Conservation (phyloP, 768 basidiomycete genomes). For the Cantharellus anzutake region DNA sequence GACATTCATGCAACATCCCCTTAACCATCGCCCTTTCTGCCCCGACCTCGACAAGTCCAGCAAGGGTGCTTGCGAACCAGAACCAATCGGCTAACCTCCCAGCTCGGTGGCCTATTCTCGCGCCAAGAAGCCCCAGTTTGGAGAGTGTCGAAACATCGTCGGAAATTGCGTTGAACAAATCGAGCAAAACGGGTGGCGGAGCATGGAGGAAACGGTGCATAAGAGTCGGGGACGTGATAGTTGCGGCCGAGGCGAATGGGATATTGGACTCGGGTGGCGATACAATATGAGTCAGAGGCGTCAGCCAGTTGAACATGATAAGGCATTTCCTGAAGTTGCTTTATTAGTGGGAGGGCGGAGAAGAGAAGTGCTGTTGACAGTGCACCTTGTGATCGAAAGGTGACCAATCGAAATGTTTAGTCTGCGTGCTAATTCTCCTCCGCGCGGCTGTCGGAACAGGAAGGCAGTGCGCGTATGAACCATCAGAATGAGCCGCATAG, state of each 20-base stretch:
- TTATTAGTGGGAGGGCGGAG: neutral
- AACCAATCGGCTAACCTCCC: slow-evolving; percentile 70
- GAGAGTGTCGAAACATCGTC: slow-evolving; percentile 71
- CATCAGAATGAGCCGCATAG: slow-evolving; percentile 51
- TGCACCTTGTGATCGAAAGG: slow-evolving; percentile 55
- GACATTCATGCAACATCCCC: slow-evolving; percentile 42
- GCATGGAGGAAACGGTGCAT: slow-evolving; percentile 59
- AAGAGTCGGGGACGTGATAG: slow-evolving; percentile 18
- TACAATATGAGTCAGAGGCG: slow-evolving; percentile 49
- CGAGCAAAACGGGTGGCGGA: slow-evolving; percentile 65
- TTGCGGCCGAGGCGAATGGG: slow-evolving; percentile 22
- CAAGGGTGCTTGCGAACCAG: slow-evolving; percentile 64
- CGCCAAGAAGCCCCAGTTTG: slow-evolving; percentile 46
- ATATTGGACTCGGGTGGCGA: slow-evolving; percentile 32
- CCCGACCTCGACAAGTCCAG: slow-evolving; percentile 65
- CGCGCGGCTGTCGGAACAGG: slow-evolving; percentile 20
- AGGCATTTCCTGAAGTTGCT: slow-evolving; percentile 44
- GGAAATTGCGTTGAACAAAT: slow-evolving; percentile 50
- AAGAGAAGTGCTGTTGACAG: neutral
- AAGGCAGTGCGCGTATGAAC: slow-evolving; percentile 28
- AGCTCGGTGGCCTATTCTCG: slow-evolving; percentile 44
- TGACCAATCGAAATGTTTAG: slow-evolving; percentile 43
- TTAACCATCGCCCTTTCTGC: slow-evolving; percentile 56
- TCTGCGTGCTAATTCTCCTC: slow-evolving; percentile 35
- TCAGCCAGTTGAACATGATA: slow-evolving; percentile 70